Evolutionary conservation across 148 eudicot species (phyloP).

Genomic region (Salicornia ramosissima): DNA sequence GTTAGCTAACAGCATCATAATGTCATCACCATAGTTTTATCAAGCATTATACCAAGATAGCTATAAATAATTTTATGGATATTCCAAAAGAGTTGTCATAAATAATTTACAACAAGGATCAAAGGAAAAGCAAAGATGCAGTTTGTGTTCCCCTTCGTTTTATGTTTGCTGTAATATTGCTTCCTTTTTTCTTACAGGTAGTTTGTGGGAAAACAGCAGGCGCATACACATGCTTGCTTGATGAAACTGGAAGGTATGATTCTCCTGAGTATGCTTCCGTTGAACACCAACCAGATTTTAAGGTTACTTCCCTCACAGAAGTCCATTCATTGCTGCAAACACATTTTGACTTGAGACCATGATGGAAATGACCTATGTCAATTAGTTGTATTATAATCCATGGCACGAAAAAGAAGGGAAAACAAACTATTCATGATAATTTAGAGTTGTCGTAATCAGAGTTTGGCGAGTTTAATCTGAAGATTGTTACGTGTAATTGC

Average conservation of each 20-base stretch:
- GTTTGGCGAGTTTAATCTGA: too few species aligned
- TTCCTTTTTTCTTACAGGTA: slow-evolving; percentile 36
- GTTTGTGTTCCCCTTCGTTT: too few species aligned
- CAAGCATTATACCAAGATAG: neutral
- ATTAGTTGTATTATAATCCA: too few species aligned
- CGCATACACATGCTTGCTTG: slow-evolving; percentile 81
- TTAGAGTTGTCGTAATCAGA: too few species aligned
- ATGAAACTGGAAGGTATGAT: slow-evolving; percentile 82
- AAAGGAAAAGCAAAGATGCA: neutral
- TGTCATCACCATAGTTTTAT: neutral
- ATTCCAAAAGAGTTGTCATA: neutral
- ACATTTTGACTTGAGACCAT: slow-evolving; percentile 60
- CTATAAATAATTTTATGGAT: neutral
- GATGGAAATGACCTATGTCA: slow-evolving; percentile 17
- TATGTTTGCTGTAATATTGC: neutral
- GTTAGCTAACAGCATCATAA: neutral
- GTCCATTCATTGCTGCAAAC: slow-evolving; percentile 50
- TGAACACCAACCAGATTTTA: slow-evolving; percentile 73
- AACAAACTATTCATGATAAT: too few species aligned
- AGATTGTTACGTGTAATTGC: too few species aligned
- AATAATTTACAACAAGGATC: neutral
- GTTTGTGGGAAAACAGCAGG: slow-evolving; percentile 96
- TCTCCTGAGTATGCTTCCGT: slow-evolving; percentile 53
- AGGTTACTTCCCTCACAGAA: slow-evolving; percentile 70
- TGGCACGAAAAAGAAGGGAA: too few species aligned